phyloP scores from a whole-genome alignment of 1,284 basidiomycete genomes.

The Trichosporon ovoides region DNA sequence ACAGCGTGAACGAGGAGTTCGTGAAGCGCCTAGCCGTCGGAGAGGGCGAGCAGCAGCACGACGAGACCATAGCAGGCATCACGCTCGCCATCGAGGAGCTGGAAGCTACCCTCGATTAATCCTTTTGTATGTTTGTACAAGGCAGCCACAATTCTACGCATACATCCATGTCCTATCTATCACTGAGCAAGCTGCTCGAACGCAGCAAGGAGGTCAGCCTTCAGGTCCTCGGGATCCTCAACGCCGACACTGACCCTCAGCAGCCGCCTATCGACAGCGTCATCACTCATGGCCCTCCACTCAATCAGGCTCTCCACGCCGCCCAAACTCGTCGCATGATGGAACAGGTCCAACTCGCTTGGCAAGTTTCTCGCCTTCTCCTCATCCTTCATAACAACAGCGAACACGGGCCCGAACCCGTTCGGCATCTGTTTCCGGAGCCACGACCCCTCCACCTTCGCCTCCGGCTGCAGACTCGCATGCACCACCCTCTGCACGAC shows the following conservation, averaged over 20 bases:
- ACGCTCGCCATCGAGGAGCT: not conserved
- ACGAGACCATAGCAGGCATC: not conserved
- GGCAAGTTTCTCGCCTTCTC: conserved; percentile 13
- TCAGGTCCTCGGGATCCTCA: conserved; percentile 54
- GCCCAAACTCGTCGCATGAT: conserved; percentile 84
- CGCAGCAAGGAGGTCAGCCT: conserved; percentile 7
- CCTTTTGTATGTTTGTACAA: not conserved
- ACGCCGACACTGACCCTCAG: conserved; percentile 54
- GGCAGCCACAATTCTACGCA: too few species aligned
- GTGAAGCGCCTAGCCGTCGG: conserved; percentile 3
- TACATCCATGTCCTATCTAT: too few species aligned
- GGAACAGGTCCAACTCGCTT: conserved; percentile 16
- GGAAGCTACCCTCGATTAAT: not conserved
- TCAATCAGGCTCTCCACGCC: conserved; percentile 87
- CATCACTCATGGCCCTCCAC: conserved; percentile 64
- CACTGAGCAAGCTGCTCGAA: not conserved
- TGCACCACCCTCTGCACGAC: conserved; percentile 65
- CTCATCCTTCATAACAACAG: conserved; percentile 55
- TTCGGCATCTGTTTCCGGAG: conserved; percentile 71
- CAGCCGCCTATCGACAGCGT: conserved; percentile 61
- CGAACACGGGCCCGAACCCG: conserved; percentile 75
- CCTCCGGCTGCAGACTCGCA: conserved; percentile 65
- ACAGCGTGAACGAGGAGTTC: conserved; percentile 3
- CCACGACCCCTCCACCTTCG: conserved; percentile 56
- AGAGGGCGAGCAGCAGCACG: not conserved